phyloP scores from a whole-genome alignment of 2,329 filamentous ascomycete genomes.

The Botryotinia calthae region DNA sequence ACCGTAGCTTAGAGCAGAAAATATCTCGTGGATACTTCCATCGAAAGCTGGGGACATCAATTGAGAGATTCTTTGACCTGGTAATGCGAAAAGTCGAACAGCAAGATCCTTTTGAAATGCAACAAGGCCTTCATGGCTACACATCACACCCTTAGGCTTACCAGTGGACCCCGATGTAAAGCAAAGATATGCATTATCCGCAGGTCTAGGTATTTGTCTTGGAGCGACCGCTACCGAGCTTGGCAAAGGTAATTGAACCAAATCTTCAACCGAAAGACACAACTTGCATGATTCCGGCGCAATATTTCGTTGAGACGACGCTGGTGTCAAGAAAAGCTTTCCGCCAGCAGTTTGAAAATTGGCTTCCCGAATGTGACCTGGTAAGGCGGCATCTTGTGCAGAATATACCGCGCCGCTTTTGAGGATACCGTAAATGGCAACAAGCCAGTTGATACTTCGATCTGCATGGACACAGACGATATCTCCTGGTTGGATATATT shows the following conservation, averaged over 20 bases:
- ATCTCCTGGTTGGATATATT: conserved; percentile 40
- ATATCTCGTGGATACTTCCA: conserved; percentile 42
- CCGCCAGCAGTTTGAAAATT: conserved; percentile 32
- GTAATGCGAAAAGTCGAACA: conserved; percentile 39
- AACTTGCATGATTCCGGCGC: conserved; percentile 17
- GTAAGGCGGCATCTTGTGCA: conserved; percentile 35
- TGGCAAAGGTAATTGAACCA: conserved; percentile 11
- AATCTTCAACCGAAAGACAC: conserved; percentile 19
- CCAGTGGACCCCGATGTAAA: conserved; percentile 48
- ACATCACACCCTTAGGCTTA: conserved; percentile 44
- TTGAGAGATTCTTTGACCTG: conserved; percentile 41
- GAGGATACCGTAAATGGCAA: conserved; percentile 40
- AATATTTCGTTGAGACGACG: conserved; percentile 14
- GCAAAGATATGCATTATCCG: conserved; percentile 41
- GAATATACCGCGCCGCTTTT: conserved; percentile 40
- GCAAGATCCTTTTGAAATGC: conserved; percentile 40
- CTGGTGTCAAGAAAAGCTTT: conserved; percentile 34
- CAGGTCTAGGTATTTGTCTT: neutral
- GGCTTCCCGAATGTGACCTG: conserved; percentile 27
- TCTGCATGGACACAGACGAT: conserved; percentile 45
- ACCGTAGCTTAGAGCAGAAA: conserved; percentile 18
- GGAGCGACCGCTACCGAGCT: neutral
- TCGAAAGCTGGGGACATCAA: conserved; percentile 46
- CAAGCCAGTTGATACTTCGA: conserved; percentile 46
- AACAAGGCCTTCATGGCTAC: conserved; percentile 40